These are phyloP conservation scores for Pythium volutum DNA, from an alignment of 352 stramenopile species.

Conservation along the genomic window DNA sequence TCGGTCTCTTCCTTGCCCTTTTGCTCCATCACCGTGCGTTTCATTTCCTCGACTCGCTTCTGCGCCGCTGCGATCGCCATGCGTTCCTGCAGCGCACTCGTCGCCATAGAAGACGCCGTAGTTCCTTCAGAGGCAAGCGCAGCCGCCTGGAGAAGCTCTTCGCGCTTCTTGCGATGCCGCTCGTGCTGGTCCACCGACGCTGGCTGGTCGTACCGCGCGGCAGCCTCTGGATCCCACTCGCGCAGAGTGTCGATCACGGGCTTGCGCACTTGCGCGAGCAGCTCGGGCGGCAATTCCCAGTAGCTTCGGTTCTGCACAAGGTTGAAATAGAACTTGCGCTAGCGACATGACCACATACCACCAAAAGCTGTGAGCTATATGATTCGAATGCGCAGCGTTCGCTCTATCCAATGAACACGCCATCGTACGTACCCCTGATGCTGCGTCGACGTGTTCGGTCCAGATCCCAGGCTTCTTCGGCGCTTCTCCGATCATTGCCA, in stretches of 20 bases:
- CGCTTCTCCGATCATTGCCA: conserved; percentile 12
- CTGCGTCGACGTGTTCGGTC: conserved; percentile 66
- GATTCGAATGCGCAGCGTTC: neutral
- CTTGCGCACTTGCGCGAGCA: conserved; percentile 45
- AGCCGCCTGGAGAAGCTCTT: conserved; percentile 38
- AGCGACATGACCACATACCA: neutral
- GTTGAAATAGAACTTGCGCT: conserved; percentile 83
- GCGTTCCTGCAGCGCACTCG: conserved; percentile 43
- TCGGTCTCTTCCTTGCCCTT: conserved; percentile 5
- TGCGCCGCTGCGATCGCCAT: conserved; percentile 60
- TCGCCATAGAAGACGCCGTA: neutral
- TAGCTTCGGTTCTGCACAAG: conserved; percentile 70
- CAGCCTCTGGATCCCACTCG: conserved; percentile 41
- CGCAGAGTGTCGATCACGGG: conserved; percentile 47
- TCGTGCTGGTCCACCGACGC: conserved; percentile 29
- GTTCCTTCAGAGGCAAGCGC: neutral
- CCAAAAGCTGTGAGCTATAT: neutral
- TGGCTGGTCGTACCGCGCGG: conserved; percentile 31
- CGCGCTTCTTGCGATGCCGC: conserved; percentile 27
- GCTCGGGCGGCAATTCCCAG: conserved; percentile 61
- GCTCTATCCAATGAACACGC: neutral
- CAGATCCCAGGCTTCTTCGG: conserved; percentile 59
- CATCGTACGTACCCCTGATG: conserved; percentile 41
- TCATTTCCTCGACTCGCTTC: conserved; percentile 44
- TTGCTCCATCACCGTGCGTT: conserved; percentile 18